A percentile compares a stretch with the other conserved stretches of the same genome.
These are phyloP conservation scores for Mycena amicta DNA, from an alignment of 768 basidiomycete genomes.

Conservation along the genomic window DNA sequence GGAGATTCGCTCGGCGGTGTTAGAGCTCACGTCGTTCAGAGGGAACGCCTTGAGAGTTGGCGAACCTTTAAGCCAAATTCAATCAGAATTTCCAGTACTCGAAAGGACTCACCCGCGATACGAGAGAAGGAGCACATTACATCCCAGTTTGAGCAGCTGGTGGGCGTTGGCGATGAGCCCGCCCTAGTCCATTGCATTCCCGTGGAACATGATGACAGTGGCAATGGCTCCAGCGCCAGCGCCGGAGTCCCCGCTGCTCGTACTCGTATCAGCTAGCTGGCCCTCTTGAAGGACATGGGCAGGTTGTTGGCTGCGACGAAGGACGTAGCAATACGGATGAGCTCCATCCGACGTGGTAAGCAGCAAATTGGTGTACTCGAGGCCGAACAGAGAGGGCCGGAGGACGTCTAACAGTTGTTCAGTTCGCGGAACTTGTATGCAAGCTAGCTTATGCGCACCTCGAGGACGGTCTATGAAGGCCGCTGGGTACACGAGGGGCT, in stretches of 20 bases:
- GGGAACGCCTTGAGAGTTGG: constrained; percentile 14
- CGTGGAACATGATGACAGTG: constrained; percentile 19
- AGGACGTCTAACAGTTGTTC: background rate
- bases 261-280: background rate
- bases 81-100: too few relatives aligned
- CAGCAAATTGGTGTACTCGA: background rate
- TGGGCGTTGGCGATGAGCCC: background rate
- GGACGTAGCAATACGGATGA: background rate
- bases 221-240: too few relatives aligned
- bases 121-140: constrained; percentile 16
- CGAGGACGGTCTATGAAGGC: background rate
- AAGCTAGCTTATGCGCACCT: background rate
- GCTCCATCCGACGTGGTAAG: background rate
- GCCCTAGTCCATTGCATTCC: constrained; percentile 15
- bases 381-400: background rate
- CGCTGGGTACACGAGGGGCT: background rate
- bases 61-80: constrained; percentile 10
- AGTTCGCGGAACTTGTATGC: background rate
- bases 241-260: background rate
- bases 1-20: background rate
- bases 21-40: constrained; percentile 14
- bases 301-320: background rate
- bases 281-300: background rate
- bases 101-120: constrained; percentile 14
- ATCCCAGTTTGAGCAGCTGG: background rate